Percentiles rank a stretch among this genome's conserved stretches.
Evolutionary conservation across 176 grass and related monocot genomes (phyloP).

Genomic region (Bonia amplexicaulis): DNA sequence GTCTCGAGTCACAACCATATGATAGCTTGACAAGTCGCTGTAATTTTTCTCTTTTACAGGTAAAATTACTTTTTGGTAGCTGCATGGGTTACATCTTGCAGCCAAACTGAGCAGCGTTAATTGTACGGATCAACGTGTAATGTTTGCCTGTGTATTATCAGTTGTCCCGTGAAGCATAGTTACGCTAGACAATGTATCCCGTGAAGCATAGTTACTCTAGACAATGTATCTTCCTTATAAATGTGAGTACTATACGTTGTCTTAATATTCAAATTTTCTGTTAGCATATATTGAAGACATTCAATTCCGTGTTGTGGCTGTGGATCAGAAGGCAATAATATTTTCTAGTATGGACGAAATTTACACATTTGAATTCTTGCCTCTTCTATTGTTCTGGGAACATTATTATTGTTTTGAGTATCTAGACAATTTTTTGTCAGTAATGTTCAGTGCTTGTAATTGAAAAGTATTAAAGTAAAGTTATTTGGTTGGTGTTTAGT

Average conservation of each 20-base stretch:
- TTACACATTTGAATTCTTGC: neutral
- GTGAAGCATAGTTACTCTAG: slow-evolving; percentile 11
- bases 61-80: slow-evolving; percentile 37
- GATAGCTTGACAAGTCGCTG: slow-evolving; percentile 6
- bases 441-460: no score
- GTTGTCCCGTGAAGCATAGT: slow-evolving; percentile 12
- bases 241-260: slow-evolving; percentile 27
- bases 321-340: neutral
- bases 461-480: no score
- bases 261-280: neutral
- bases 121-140: slow-evolving; percentile 26
- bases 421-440: no score
- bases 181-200: slow-evolving; percentile 3
- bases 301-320: neutral
- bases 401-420: no score
- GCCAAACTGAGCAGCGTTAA: neutral
- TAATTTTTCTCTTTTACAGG: neutral
- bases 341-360: neutral
- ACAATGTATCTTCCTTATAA: slow-evolving; percentile 18
- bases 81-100: slow-evolving; percentile 7
- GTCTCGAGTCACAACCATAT: slow-evolving; percentile 16
- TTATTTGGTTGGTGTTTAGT: neutral
- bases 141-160: slow-evolving; percentile 21
- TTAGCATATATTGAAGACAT: neutral
- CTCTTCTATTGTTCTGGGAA: no score